Base-by-base conservation (phyloP, 2,329 filamentous ascomycete species). In the Aspergillus spinulosporus region DNA sequence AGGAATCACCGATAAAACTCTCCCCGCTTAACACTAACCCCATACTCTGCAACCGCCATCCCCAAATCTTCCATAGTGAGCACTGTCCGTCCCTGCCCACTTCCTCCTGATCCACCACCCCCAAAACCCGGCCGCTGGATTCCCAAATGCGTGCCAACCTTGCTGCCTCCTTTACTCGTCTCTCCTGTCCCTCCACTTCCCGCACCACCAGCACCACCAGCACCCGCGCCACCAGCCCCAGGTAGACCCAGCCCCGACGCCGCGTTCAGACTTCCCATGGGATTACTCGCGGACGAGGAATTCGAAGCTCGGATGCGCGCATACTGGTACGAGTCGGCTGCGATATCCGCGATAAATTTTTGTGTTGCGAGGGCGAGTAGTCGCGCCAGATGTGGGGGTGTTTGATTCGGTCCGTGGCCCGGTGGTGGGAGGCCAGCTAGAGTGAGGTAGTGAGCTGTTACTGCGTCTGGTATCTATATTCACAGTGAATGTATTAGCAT, bases 61-160 rank as follows among this genome's bases (percentile, higher is more conserved):
- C 94, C 94, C 66, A 99, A 75, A 73, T 99, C 94, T 76, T 99
- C 94, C 94, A 99, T 97, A 0, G 94, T 97, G 60, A 99, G 80
- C 54, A 99, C 93, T 14, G 94, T 97, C 61, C 92, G 83, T 62
- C 95, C 96, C 77, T 95, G 90, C 5, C 74, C 75, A 54, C 87
- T 89, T 1, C 90, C 90, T 29, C 92, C 92, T 68, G 92, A 90
- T 0, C 92, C 92, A 64, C 93, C 93, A 61, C 93, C 94, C 12
- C 90, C 91, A 68, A 87, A 93, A 0, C 90, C 90, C 26, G 89
- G 85, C 49, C 90, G 79, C 77, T 92, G 88, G 59, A 89, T 88
- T 2, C 87, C 91, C 62, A 88, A 77, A 70, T 87, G 82, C 2
- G 64, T 84, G 52, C 79, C 80, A 36, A 76, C 75, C 67, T 82